Conservation (phyloP, 2,329 filamentous ascomycete species). For the Gremmenia infestans region DNA sequence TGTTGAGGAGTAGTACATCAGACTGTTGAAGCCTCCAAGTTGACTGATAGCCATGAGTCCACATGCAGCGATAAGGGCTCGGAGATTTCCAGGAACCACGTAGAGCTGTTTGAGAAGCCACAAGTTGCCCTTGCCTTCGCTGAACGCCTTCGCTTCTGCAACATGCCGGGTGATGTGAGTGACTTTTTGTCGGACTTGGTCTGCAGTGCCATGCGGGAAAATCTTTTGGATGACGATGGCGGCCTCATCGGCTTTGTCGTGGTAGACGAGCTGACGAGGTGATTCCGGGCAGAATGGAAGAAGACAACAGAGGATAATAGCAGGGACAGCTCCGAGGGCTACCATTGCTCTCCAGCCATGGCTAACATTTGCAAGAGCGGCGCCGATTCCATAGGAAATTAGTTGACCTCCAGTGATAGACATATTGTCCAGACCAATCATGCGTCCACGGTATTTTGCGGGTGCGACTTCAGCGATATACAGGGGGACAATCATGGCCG, state of each 20-base stretch:
- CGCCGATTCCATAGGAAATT: slow-evolving; percentile 57
- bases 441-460: slow-evolving; percentile 57
- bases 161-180: slow-evolving; percentile 36
- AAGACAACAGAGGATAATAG: slow-evolving; percentile 53
- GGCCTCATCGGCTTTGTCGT: slow-evolving; percentile 52
- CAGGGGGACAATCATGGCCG: slow-evolving; percentile 60
- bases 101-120: slow-evolving; percentile 43
- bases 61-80: slow-evolving; percentile 42
- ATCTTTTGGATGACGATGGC: slow-evolving; percentile 35
- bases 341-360: slow-evolving; percentile 63
- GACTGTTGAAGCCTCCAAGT: slow-evolving; percentile 41
- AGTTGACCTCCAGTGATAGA: slow-evolving; percentile 62
- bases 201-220: slow-evolving; percentile 37
- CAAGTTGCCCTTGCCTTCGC: slow-evolving; percentile 37
- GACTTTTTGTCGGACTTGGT: slow-evolving; percentile 42
- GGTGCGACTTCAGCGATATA: slow-evolving; percentile 67
- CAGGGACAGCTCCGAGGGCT: slow-evolving; percentile 65
- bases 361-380: slow-evolving; percentile 57
- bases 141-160: slow-evolving; percentile 36
- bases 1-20: slow-evolving; percentile 41
- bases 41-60: slow-evolving; percentile 49
- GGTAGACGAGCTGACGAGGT: slow-evolving; percentile 63
- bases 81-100: slow-evolving; percentile 38
- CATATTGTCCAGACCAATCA: slow-evolving; percentile 66
- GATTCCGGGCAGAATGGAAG: slow-evolving; percentile 64